Evolutionary conservation across 208 protist genomes (phyloP).

Genomic region (Leishmania lainsoni): DNA sequence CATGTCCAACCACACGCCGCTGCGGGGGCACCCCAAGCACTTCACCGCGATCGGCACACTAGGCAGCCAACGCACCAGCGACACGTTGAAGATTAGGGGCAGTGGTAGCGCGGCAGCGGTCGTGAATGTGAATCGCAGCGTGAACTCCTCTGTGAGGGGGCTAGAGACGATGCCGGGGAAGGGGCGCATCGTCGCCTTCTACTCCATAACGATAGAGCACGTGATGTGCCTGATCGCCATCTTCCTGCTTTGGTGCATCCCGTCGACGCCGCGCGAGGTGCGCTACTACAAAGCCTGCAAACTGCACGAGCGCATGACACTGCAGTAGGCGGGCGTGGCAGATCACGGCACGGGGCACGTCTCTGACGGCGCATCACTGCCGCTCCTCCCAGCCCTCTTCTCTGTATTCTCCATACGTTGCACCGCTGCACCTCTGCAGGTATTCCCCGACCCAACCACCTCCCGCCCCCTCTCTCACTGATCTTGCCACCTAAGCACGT

Average conservation of each 20-base stretch:
- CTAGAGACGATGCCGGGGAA: constrained; percentile 21
- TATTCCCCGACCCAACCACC: neutral
- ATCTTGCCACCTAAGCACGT: neutral
- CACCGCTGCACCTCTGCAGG: neutral
- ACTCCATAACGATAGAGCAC: constrained; percentile 48
- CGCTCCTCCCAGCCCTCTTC: neutral
- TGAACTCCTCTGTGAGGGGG: neutral
- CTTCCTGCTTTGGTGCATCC: constrained; percentile 59
- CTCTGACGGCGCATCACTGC: neutral
- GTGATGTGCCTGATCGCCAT: constrained; percentile 35
- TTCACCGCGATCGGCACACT: neutral
- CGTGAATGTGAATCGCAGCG: neutral
- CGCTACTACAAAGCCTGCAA: constrained; percentile 31
- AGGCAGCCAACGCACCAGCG: constrained; percentile 2
- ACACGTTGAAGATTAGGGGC: neutral
- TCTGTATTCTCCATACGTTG: neutral
- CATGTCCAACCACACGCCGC: constrained; percentile 34
- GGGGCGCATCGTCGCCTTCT: constrained; percentile 20
- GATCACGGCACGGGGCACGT: neutral
- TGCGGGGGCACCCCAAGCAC: constrained; percentile 31
- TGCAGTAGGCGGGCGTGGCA: neutral
- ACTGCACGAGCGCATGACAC: constrained; percentile 21
- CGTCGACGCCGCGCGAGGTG: constrained; percentile 38
- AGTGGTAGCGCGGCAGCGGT: neutral
- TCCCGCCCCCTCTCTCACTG: neutral